A percentile compares a stretch with the other conserved stretches of the same genome.
Conservation (phyloP, 2,329 filamentous ascomycete genomes). For the Colletotrichum salicis region DNA sequence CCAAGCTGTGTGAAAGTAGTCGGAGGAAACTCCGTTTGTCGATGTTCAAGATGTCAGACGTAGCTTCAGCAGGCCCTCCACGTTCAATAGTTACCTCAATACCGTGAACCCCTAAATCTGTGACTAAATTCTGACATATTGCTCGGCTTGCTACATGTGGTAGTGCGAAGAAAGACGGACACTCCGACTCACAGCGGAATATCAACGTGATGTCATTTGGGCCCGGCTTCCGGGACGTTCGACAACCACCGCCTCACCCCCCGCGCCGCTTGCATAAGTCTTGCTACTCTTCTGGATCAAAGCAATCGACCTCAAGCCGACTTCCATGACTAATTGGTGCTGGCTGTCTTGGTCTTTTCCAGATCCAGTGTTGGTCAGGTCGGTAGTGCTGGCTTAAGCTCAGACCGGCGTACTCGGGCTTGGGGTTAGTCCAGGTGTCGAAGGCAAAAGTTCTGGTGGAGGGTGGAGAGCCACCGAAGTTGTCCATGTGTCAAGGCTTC, state of each 20-base stretch:
- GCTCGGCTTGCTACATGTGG: neutral
- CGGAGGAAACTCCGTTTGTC: neutral
- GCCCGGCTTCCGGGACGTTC: neutral
- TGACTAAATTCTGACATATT: neutral
- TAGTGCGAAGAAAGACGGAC: neutral
- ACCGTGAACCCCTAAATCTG: neutral
- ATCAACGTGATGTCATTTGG: neutral
- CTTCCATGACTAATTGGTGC: neutral
- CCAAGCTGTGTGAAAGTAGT: neutral
- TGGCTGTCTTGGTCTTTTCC: neutral
- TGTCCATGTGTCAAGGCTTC: neutral
- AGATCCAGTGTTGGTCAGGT: neutral
- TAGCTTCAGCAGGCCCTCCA: too few species aligned
- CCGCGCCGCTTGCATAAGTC: neutral
- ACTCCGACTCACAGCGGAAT: neutral
- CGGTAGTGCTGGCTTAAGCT: neutral
- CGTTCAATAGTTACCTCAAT: too few species aligned
- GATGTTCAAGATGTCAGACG: neutral
- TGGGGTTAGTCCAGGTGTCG: neutral
- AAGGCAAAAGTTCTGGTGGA: neutral
- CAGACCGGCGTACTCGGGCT: neutral
- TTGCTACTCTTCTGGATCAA: neutral
- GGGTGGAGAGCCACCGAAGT: neutral
- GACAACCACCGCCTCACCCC: neutral
- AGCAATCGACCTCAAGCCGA: neutral